A percentile compares a stretch with the other conserved stretches of the same genome.
These are phyloP conservation scores for Plantago coronopus DNA, from an alignment of 305 asterid species.

Conservation along the genomic window DNA sequence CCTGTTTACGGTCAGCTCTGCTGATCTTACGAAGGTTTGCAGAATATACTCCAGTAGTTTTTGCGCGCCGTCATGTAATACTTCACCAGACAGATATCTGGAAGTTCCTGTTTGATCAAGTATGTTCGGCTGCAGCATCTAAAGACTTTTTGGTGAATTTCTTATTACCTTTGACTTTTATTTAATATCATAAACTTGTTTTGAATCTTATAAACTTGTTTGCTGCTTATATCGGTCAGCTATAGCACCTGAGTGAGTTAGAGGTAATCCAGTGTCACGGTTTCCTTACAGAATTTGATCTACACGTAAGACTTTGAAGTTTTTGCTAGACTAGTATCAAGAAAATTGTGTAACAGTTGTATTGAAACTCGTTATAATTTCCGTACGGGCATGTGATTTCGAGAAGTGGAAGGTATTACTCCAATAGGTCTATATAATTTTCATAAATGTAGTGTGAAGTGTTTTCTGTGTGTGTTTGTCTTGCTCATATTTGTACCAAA, in stretches of 20 bases:
- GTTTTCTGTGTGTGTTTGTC: background rate
- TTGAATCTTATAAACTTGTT: constrained; percentile 3
- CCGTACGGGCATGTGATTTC: background rate
- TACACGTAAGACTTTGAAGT: background rate
- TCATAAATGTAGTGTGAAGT: background rate
- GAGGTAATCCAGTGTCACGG: background rate
- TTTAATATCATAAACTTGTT: constrained; percentile 7
- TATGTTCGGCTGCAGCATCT: background rate
- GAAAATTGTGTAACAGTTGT: background rate
- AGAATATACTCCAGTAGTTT: constrained; percentile 50
- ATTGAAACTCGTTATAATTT: too few species aligned
- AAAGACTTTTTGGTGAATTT: background rate
- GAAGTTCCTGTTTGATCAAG: constrained; percentile 15
- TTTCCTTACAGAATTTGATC: background rate
- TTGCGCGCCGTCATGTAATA: constrained; percentile 6
- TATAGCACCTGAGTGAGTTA: background rate
- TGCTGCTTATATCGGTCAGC: background rate
- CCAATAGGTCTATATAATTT: background rate
- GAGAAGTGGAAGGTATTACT: background rate
- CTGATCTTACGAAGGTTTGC: constrained; percentile 58
- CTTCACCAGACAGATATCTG: constrained; percentile 6
- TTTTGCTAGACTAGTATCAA: background rate
- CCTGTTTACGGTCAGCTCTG: constrained; percentile 57
- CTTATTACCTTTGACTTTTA: background rate
- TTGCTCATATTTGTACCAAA: background rate